Evolutionary conservation across 1,284 basidiomycete species (phyloP), one percentile per base, ranked within the genome.

Genomic region (Microbotryum violaceum): DNA sequence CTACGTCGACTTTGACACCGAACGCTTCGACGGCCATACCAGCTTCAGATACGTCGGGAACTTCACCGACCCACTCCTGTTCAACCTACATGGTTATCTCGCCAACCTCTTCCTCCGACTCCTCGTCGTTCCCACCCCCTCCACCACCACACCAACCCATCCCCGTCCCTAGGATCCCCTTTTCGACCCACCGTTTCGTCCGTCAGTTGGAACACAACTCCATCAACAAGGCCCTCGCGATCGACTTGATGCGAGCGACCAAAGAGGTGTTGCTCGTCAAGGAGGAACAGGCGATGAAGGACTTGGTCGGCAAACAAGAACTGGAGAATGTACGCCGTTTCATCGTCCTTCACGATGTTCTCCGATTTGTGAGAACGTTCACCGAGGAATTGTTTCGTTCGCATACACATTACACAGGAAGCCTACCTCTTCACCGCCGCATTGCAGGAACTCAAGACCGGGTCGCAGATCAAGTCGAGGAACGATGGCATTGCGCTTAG

Each of bases 381-480:
- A 27, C 27, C 6, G 27, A 27, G 27, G 0, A 27, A 27, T 27
- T 6, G 27, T 27, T 27, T 5, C 27, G 27, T 27, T 27, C 27
- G 27, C 27, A 27, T 27, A 6, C 27, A 31, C 69, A 94, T 6
- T 27, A 6, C 27, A 31, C 69, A 94, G 91, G 88, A 94, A 84
- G 91, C 91, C 14, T 99, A 99, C 75, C 80, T 97, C 29, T 97
- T 97, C 76, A 85, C 86, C 57, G 94, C 96, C 12, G 96, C 94
- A 0, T 76, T 98, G 29, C 88, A 89, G 0, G 92, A 98, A 75
- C 79, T 97, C 49, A 83, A 91, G 20, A 88, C 90, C 6, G 94
- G 97, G 72, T 82, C 91, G 48, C 85, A 86, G 10, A 83, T 92
- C 66, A 83, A 84, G 60, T 86, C 88, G 3, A 83, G 89, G 60